Conservation (phyloP, 345 rosid species). For the Zanthoxylum bungeanum region DNA sequence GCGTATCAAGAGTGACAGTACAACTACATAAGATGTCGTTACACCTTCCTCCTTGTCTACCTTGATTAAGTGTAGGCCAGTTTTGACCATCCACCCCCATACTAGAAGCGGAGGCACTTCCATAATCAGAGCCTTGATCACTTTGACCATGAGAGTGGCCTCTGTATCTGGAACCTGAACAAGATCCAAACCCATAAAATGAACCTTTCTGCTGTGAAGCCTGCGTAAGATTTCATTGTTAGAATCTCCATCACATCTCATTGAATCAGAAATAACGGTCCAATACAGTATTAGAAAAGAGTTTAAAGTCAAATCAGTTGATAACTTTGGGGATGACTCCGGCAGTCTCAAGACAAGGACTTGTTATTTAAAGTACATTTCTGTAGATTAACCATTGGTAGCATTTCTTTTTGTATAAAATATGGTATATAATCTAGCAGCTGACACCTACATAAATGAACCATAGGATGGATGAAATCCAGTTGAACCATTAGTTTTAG, state of each 20-base stretch:
- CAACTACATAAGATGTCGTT: slow-evolving; percentile 38
- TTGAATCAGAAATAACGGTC: neutral
- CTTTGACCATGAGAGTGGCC: slow-evolving; percentile 30
- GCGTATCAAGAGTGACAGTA: slow-evolving; percentile 42
- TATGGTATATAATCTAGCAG: neutral
- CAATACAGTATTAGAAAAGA: neutral
- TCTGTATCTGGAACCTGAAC: slow-evolving; percentile 35
- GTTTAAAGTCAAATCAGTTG: neutral
- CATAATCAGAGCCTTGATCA: slow-evolving; percentile 36
- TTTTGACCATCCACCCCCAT: slow-evolving; percentile 35
- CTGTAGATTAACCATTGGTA: neutral
- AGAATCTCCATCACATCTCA: slow-evolving; percentile 13
- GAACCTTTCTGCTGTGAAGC: slow-evolving; percentile 37
- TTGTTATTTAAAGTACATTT: neutral
- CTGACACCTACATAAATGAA: neutral
- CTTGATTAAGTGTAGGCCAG: slow-evolving; percentile 49
- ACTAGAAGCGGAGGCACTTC: slow-evolving; percentile 28
- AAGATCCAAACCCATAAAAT: slow-evolving; percentile 42
- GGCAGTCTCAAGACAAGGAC: neutral
- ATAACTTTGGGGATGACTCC: neutral
- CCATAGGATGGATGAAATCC: neutral
- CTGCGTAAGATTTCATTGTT: slow-evolving; percentile 33
- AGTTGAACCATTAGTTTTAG: neutral
- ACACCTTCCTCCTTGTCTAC: slow-evolving; percentile 40
- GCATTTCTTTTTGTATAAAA: neutral